phyloP scores from a whole-genome alignment of 257 asterid species.

The Solanum acaule region DNA sequence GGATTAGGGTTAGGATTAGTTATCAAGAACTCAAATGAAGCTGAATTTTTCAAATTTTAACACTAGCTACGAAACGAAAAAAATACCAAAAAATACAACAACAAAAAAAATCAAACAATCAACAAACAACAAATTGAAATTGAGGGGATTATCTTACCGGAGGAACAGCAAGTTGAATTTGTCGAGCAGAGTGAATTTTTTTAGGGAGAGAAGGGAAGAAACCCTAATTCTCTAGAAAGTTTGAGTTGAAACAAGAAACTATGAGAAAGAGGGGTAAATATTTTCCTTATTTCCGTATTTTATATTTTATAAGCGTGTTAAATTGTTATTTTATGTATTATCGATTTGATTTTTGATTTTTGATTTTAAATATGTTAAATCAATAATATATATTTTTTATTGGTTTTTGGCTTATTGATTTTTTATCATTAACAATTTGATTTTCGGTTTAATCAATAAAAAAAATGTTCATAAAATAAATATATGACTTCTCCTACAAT shows the following conservation, averaged over 20 bases:
- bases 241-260: not conserved
- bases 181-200: not conserved
- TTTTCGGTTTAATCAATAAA: too few species aligned
- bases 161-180: not conserved
- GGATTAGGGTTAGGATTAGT: not conserved
- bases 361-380: too few species aligned
- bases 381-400: too few species aligned
- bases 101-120: not conserved
- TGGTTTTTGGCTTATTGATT: too few species aligned
- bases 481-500: not conserved
- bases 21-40: not conserved
- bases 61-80: not conserved
- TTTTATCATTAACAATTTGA: fast-evolving
- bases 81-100: not conserved
- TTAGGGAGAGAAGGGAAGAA: not conserved
- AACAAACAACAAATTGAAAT: not conserved
- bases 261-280: not conserved
- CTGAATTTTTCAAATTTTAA: not conserved
- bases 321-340: not conserved
- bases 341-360: too few species aligned
- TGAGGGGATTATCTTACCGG: not conserved
- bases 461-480: too few species aligned
- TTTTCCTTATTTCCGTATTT: not conserved
- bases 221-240: not conserved
- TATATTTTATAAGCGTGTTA: not conserved